Evolutionary conservation across 2,329 filamentous ascomycete species (phyloP).

Genomic region (Sporothrix sp.): DNA sequence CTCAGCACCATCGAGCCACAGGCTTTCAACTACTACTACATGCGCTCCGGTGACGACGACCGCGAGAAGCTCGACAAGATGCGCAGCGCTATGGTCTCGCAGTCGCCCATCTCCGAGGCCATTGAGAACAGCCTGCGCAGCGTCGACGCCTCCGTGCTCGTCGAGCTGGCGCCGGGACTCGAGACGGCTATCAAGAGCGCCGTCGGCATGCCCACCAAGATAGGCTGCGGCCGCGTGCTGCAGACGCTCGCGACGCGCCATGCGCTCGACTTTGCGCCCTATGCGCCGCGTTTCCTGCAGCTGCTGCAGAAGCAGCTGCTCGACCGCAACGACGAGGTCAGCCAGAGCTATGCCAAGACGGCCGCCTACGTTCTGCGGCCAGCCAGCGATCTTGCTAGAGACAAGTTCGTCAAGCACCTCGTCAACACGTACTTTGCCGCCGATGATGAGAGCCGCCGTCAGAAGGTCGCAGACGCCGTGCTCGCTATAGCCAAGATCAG

Average conservation of each 20-base stretch:
- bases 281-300: slow-evolving; percentile 66
- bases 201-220: slow-evolving; percentile 86
- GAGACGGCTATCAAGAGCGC: slow-evolving; percentile 74
- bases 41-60: slow-evolving; percentile 78
- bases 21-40: slow-evolving; percentile 82
- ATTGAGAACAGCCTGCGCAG: slow-evolving; percentile 83
- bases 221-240: slow-evolving; percentile 78
- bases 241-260: slow-evolving; percentile 77
- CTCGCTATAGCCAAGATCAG: slow-evolving; percentile 76
- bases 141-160: slow-evolving; percentile 70
- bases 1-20: slow-evolving; percentile 85
- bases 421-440: slow-evolving; percentile 69
- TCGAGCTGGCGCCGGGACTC: slow-evolving; percentile 58
- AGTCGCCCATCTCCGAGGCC: slow-evolving; percentile 83
- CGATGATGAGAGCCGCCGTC: slow-evolving; percentile 65
- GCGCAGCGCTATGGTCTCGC: slow-evolving; percentile 69
- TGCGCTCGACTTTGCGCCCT: slow-evolving; percentile 61
- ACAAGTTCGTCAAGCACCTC: slow-evolving; percentile 42
- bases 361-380: slow-evolving; percentile 72
- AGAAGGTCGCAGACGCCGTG: slow-evolving; percentile 74
- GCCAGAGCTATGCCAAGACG: slow-evolving; percentile 75
- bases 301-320: slow-evolving; percentile 65
- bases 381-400: slow-evolving; percentile 38
- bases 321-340: slow-evolving; percentile 90
- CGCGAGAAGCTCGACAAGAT: slow-evolving; percentile 85